A percentile compares a stretch with the other conserved stretches of the same genome.
These are phyloP conservation scores for Fusarium sp. DNA, from an alignment of 2,329 filamentous ascomycete species.

Conservation along the genomic window DNA sequence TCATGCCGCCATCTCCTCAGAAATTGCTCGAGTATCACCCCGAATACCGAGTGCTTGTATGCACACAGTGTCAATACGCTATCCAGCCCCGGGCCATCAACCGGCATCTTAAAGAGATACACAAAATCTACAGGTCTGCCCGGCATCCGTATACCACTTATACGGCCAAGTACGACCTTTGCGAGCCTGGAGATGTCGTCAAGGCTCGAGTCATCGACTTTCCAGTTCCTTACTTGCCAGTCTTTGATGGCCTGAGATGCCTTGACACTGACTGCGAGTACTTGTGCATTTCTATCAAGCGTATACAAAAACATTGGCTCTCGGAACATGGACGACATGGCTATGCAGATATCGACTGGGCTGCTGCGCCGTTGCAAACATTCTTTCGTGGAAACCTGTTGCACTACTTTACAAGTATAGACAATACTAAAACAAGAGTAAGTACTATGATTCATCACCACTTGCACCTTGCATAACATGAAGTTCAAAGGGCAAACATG, in stretches of 20 bases:
- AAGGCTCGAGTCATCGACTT: background rate
- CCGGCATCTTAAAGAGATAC: conserved; percentile 29
- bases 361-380: conserved; percentile 9
- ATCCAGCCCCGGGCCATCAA: conserved; percentile 19
- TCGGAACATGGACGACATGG: conserved; percentile 13
- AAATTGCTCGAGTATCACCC: conserved; percentile 16
- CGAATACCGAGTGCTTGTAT: conserved; percentile 19
- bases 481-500: background rate
- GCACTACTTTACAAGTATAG: conserved; percentile 15
- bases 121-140: conserved; percentile 16
- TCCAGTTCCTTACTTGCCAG: conserved; percentile 13
- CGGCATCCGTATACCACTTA: conserved; percentile 23
- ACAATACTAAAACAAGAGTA: background rate
- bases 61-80: conserved; percentile 20
- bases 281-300: conserved; percentile 29
- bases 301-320: conserved; percentile 30
- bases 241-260: conserved; percentile 15
- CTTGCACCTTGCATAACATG: background rate
- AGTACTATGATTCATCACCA: background rate
- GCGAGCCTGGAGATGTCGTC: background rate
- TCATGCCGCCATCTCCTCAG: background rate
- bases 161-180: background rate
- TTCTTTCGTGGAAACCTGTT: conserved; percentile 30
- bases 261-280: conserved; percentile 5
- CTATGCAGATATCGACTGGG: conserved; percentile 8